Conservation (phyloP, 495 filamentous ascomycete genomes). For the Tetracladium setigerum region DNA sequence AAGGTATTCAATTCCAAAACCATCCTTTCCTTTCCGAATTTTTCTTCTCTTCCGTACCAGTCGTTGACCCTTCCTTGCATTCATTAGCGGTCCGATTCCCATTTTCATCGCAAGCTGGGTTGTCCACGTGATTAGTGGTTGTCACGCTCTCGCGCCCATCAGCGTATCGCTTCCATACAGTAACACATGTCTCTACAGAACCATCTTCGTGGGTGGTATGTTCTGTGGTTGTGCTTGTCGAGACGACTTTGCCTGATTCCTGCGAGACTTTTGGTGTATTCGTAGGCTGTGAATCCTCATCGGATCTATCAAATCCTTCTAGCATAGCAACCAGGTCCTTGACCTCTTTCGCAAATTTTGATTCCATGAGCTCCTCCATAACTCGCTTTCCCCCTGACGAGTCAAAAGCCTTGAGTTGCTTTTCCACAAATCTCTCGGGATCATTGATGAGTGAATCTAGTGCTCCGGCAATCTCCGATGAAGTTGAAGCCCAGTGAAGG, state of each 20-base stretch:
- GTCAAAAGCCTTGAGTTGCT: background rate
- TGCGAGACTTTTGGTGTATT: conserved; percentile 9
- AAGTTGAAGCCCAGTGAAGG: conserved; percentile 1
- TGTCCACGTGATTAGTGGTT: conserved; percentile 24
- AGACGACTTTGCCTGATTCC: conserved; percentile 33
- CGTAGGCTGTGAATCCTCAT: background rate
- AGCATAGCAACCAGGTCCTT: background rate
- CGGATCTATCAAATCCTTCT: background rate
- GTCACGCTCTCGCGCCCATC: conserved; percentile 57
- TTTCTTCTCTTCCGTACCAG: background rate
- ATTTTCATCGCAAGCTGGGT: background rate
- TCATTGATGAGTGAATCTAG: background rate
- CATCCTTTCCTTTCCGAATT: conserved; percentile 9
- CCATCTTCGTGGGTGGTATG: conserved; percentile 49
- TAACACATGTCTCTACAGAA: conserved; percentile 50
- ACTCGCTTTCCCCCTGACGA: background rate
- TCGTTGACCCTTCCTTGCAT: background rate
- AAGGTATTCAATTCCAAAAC: conserved; percentile 18
- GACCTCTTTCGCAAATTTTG: background rate
- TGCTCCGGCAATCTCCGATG: background rate
- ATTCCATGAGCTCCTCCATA: background rate
- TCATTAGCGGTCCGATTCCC: background rate
- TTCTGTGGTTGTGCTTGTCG: conserved; percentile 50
- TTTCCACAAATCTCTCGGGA: background rate
- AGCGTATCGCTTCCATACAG: conserved; percentile 51